Base-by-base conservation (phyloP, 106 monocot species). In the Iris macrosiphon region DNA sequence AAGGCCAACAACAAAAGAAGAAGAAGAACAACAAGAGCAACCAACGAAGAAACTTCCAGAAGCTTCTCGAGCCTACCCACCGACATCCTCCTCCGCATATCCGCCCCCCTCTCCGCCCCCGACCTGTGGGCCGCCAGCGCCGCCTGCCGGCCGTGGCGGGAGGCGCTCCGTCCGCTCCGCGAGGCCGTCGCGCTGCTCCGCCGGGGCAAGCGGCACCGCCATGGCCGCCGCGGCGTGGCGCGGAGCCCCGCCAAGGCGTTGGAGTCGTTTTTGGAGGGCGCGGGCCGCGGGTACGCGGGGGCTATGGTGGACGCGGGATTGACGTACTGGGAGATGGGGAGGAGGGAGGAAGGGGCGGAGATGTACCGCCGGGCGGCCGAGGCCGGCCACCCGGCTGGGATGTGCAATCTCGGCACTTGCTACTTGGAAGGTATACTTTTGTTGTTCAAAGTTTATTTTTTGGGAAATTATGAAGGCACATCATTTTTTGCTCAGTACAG, bases 301-400 rank as follows among this genome's bases (percentile, higher is more conserved):
- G 82, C 82, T 7, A 88, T 82, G 87, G 87, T 82, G 45, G 82
- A 88, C 27, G 87, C 78, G 2, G 87, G 87, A 17, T 61, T 87
- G 6, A 72, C 82, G 78, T 72, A 43, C 31, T 81, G 87, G 81
- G 87, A 87, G 56, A 75, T 75, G 61, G 87, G 87, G 5, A 65
- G 50, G 64, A 78, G 66, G 72, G 78, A 81, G 52, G 72, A 87
- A 44, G 78, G 71, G 6, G 65, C 24, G 61, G 52, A 4, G 3
- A 24, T 71, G 55, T 87, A 87, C 43, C n/a, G 18, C 47, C 61
- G 64, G 68, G 87, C 87, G 4, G 74, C 87, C 4, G 75, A 81
- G 61, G 65, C 82, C 5, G 78, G 81, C 42, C 45, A 78, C 45
- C 72, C 75, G 3, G 75, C 61, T 9, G 87, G 55, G 5, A 60